Base-by-base conservation (phyloP, 2,329 filamentous ascomycete species). In the Ilyonectria robusta region DNA sequence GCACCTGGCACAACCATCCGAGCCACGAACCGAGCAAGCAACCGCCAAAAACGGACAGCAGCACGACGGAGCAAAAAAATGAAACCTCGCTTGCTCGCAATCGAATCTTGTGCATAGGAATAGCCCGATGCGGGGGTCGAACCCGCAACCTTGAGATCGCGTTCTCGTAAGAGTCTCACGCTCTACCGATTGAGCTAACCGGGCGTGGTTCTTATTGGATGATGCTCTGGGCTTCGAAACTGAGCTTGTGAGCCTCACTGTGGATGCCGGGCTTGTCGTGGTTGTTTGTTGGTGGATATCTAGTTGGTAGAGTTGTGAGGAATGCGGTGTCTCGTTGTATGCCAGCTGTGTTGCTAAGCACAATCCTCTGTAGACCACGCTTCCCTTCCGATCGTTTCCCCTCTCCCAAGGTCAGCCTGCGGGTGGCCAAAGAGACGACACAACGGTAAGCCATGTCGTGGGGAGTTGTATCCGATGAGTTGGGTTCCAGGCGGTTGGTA, bases 161-260 rank as follows among this genome's bases (percentile, higher is more conserved):
- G 72, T 67, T 70, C 72, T 74, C 67, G 17, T 86, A 86, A 86
- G 88, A 90, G 88, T 90, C 88, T 89, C 85, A 89, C 88, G 87
- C 88, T 91, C 88, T 91, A 89, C 75, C 72, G 70, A 77, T 77
- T 76, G 72, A 78, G 72, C 73, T 77, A 76, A 74, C 73, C 75
- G 70, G 71, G 71, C 71, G 60, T 59, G 62, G 59, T 58, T 68
- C 62, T 56, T 63, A 61, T 55, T 69, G 70, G 50, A 48, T 69
- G 50, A 53, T 35, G 19, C n/a, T 35, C n/a, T 6, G 3, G 3
- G 29, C 1, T 50, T 35, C 10, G 31, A 53, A 53, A 23, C 15
- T 7, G 10, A 23, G 1, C 13, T n/a, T 53, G 10, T 53, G 50
- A 53, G 23, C 15, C 31, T 13, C 50, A 35, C n/a, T 5, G 29